Evolutionary conservation across 768 basidiomycete genomes (phyloP).

Genomic region (Pleurotus salmoneostramineus): DNA sequence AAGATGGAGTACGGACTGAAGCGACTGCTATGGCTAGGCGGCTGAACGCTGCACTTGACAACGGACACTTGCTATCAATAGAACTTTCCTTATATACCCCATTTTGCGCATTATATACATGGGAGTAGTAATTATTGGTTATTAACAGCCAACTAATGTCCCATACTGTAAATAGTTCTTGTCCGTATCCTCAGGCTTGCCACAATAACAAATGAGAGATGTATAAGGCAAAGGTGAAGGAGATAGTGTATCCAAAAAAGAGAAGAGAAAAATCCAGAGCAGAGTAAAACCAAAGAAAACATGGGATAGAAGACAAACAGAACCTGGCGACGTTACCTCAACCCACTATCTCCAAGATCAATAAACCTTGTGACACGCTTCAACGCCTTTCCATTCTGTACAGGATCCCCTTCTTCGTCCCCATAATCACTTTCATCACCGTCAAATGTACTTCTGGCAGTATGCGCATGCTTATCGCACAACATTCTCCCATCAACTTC

Average conservation of each 20-base stretch:
- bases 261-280: not conserved
- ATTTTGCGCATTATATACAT: constrained; percentile 1
- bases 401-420: constrained; percentile 26
- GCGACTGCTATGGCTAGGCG: constrained; percentile 83
- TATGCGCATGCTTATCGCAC: constrained; percentile 75
- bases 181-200: not conserved
- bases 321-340: constrained; percentile 13
- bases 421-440: constrained; percentile 18
- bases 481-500: constrained; percentile 83
- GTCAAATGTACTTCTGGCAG: constrained; percentile 14
- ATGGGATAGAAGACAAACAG: not conserved
- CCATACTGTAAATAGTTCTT: constrained; percentile 6
- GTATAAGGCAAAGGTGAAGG: not conserved
- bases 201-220: not conserved
- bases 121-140: constrained; percentile 4
- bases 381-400: constrained; percentile 49
- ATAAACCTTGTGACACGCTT: constrained; percentile 82
- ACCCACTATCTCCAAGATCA: constrained; percentile 46
- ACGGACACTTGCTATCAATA: not conserved
- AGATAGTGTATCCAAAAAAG: not conserved
- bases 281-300: not conserved
- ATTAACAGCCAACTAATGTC: constrained; percentile 4
- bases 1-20: constrained; percentile 95
- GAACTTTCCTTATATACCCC: not conserved
- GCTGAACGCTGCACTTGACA: constrained; percentile 28